These are phyloP conservation scores for Lactarius hatsudake DNA, from an alignment of 768 basidiomycete genomes.

Conservation along the genomic window DNA sequence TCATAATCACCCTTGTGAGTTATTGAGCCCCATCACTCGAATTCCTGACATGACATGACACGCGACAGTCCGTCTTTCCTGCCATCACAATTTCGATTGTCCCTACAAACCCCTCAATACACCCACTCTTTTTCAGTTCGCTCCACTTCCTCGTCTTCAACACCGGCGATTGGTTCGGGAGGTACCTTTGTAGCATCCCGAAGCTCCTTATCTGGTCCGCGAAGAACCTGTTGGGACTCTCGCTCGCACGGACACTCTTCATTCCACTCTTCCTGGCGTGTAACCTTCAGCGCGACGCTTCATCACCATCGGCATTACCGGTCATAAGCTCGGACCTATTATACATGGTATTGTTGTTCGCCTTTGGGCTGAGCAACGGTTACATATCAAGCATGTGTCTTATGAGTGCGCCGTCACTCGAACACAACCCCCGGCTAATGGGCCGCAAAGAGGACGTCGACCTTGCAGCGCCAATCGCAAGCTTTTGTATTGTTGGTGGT, in stretches of 20 bases:
- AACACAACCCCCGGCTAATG: constrained; percentile 71
- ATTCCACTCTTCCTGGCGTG: constrained; percentile 87
- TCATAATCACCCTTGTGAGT: constrained; percentile 75
- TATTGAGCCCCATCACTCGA: not conserved
- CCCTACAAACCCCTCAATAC: constrained; percentile 60
- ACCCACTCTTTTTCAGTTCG: constrained; percentile 81
- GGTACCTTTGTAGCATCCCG: constrained; percentile 66
- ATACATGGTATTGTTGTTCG: constrained; percentile 70
- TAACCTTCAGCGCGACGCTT: constrained; percentile 61
- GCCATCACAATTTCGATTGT: constrained; percentile 76
- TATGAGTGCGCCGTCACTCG: constrained; percentile 79
- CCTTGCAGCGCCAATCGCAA: constrained; percentile 76
- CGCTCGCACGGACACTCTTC: constrained; percentile 73
- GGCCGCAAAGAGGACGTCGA: constrained; percentile 78
- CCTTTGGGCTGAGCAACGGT: constrained; percentile 79
- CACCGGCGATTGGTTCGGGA: constrained; percentile 66
- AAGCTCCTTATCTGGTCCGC: constrained; percentile 66
- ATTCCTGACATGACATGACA: constrained; percentile 14
- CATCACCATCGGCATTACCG: constrained; percentile 28
- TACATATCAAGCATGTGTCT: constrained; percentile 75
- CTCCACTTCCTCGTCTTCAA: constrained; percentile 78
- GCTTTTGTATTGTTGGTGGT: constrained; percentile 76
- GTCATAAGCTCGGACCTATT: constrained; percentile 73
- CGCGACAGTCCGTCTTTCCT: constrained; percentile 74
- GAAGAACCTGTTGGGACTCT: constrained; percentile 56